phyloP scores from a whole-genome alignment of 768 basidiomycete genomes.

The Hygrophoropsis aurantiaca region DNA sequence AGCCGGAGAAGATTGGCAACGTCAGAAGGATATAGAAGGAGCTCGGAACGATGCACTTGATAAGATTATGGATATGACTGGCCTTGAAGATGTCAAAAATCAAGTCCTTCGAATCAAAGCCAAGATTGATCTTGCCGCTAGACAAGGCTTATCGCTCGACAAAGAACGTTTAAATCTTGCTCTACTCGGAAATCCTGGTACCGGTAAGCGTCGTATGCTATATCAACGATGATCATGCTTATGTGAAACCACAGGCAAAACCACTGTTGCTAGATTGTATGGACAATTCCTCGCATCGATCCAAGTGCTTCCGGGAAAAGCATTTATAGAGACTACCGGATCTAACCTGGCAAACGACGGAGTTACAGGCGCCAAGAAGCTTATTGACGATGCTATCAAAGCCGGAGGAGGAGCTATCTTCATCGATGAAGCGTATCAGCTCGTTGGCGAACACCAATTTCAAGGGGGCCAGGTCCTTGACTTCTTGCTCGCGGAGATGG shows the following conservation, averaged over 20 bases:
- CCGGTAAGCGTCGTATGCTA: constrained; percentile 42
- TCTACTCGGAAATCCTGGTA: constrained; percentile 72
- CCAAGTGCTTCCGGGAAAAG: constrained; percentile 48
- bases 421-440: constrained; percentile 73
- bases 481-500: constrained; percentile 73
- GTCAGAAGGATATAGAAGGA: constrained; percentile 56
- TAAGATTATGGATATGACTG: constrained; percentile 67
- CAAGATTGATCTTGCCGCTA: constrained; percentile 52
- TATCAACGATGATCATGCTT: constrained; percentile 1
- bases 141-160: constrained; percentile 52
- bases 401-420: constrained; percentile 67
- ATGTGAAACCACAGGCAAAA: constrained; percentile 49
- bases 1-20: constrained; percentile 52
- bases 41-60: constrained; percentile 55
- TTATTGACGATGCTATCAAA: constrained; percentile 43
- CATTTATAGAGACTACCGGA: constrained; percentile 65
- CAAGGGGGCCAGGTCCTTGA: constrained; percentile 62
- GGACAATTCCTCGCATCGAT: constrained; percentile 61
- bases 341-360: constrained; percentile 58
- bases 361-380: constrained; percentile 49
- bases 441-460: constrained; percentile 46
- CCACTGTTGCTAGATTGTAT: constrained; percentile 65
- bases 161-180: constrained; percentile 61
- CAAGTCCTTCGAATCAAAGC: constrained; percentile 59
- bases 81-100: constrained; percentile 63